Evolutionary conservation across 1,284 basidiomycete genomes (phyloP).

Genomic region (Gastroboletus turbinatus): DNA sequence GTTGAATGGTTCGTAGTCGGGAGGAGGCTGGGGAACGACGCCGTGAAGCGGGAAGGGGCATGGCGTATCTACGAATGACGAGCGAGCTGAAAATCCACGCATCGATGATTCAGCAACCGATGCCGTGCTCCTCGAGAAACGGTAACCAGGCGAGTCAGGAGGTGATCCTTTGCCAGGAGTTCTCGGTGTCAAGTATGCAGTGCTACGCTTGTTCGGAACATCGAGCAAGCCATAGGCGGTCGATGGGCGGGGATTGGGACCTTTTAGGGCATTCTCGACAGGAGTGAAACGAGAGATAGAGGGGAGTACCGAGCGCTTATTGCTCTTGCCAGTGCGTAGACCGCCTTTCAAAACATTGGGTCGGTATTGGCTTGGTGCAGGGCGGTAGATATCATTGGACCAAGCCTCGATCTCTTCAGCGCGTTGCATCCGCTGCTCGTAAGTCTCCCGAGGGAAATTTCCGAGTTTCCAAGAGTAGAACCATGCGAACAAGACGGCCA

Average conservation of each 20-base stretch:
- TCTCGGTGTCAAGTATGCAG: constrained; percentile 56
- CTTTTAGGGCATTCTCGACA: constrained; percentile 65
- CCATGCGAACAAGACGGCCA: constrained; percentile 98
- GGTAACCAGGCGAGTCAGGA: constrained; percentile 74
- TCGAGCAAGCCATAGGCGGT: constrained; percentile 79
- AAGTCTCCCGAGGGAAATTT: constrained; percentile 91
- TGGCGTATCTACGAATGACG: constrained; percentile 57
- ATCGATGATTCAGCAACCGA: constrained; percentile 52
- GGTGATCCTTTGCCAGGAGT: constrained; percentile 55
- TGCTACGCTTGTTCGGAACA: constrained; percentile 60
- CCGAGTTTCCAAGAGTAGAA: constrained; percentile 95
- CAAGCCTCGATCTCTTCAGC: constrained; percentile 93
- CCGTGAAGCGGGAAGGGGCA: constrained; percentile 93
- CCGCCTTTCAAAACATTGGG: constrained; percentile 84
- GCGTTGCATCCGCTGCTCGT: constrained; percentile 91
- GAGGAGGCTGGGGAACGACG: constrained; percentile 90
- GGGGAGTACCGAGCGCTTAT: constrained; percentile 66
- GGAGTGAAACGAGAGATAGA: constrained; percentile 88
- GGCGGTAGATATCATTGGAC: constrained; percentile 94
- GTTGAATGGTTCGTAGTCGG: constrained; percentile 93
- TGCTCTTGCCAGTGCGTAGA: constrained; percentile 50
- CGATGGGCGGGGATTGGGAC: constrained; percentile 59
- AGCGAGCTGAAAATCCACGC: constrained; percentile 39
- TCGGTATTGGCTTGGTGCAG: constrained; percentile 88
- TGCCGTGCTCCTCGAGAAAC: constrained; percentile 80